Evolutionary conservation across 768 basidiomycete species (phyloP), one percentile per base, ranked within the genome.

Genomic region (Mycena sanguinolenta): DNA sequence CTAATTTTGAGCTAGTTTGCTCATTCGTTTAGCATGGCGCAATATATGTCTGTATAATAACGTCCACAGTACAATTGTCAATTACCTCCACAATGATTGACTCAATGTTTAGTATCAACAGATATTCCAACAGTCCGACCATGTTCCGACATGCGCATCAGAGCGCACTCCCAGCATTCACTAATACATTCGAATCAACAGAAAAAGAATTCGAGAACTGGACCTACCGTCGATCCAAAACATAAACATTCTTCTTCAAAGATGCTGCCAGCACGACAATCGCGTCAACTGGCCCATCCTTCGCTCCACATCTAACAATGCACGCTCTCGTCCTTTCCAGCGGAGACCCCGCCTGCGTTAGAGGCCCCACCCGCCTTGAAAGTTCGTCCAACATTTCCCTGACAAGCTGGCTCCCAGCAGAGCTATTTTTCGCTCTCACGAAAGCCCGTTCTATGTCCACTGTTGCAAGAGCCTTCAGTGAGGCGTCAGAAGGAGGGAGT

Each of bases 31-130:
- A 92, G 93, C 58, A 91, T 95, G 91, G 91, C 92, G 17, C 89
- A 88, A 75, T 95, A 94, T 76, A 92, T 95, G 93, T 95, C 94
- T 44, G 81, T 89, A 73, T 95, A 36, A 58, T 50, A 54, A 13
- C 10, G 6, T 27, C 39, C 28, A 13, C 39, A 34, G 30, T 9
- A 50, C 32, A 34, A 34, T 34, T 34, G 32, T 34, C 10, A 34
- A 5, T 34, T 34, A 34, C 32, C 32, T 34, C 10, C 32, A n/a
- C n/a, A n/a, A n/a, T 10, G 32, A 5, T 34, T 4, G 6, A 10
- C 10, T 42, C 39, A 59, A n/a, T 8, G 19, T 21, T 52, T 50
- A 27, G 61, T 62, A 52, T 62, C 61, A 25, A 52, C 52, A 32
- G 61, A 62, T 38, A 62, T 62, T 38, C 34, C 61, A 7, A 62